These are phyloP conservation scores for Bertia moriformis DNA, from an alignment of 2,329 filamentous ascomycete species.

Conservation along the genomic window DNA sequence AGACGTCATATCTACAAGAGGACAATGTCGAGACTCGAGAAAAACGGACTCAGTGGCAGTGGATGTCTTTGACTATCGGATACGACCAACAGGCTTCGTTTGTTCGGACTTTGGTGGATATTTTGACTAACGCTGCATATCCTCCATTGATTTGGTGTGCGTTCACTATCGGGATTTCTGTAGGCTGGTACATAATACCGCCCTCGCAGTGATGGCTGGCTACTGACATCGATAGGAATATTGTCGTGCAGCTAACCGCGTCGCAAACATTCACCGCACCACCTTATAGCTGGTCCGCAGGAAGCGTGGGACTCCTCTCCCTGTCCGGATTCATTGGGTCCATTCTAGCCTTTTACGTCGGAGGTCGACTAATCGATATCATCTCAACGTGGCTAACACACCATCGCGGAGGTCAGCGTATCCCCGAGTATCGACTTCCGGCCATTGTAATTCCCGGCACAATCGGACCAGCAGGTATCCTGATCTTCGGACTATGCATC, in stretches of 20 bases:
- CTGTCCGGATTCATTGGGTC: slow-evolving; percentile 3
- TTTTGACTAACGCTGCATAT: slow-evolving; percentile 9
- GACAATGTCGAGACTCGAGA: not conserved
- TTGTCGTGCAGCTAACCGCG: slow-evolving; percentile 12
- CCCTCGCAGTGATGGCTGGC: not conserved
- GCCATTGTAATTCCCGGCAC: slow-evolving; percentile 7
- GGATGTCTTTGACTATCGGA: slow-evolving; percentile 4
- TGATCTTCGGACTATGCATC: not conserved
- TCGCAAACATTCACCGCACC: slow-evolving; percentile 11
- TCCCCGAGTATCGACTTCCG: slow-evolving; percentile 12
- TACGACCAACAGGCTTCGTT: slow-evolving; percentile 11
- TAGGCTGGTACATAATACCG: slow-evolving; percentile 2
- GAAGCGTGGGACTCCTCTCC: slow-evolving; percentile 10
- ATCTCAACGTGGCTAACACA: slow-evolving; percentile 11
- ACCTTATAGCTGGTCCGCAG: slow-evolving; percentile 11
- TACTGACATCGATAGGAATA: slow-evolving; percentile 9
- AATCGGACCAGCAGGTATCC: not conserved
- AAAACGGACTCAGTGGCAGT: not conserved
- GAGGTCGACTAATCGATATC: slow-evolving; percentile 12
- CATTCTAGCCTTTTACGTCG: slow-evolving; percentile 11
- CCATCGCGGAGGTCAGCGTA: slow-evolving; percentile 8
- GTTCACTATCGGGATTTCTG: slow-evolving; percentile 11
- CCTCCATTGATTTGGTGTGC: slow-evolving; percentile 12
- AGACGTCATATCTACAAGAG: slow-evolving; percentile 7
- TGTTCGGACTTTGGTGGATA: slow-evolving; percentile 8